These are phyloP conservation scores for Spiraea crenata DNA, from an alignment of 331 rosid species.

Conservation along the genomic window DNA sequence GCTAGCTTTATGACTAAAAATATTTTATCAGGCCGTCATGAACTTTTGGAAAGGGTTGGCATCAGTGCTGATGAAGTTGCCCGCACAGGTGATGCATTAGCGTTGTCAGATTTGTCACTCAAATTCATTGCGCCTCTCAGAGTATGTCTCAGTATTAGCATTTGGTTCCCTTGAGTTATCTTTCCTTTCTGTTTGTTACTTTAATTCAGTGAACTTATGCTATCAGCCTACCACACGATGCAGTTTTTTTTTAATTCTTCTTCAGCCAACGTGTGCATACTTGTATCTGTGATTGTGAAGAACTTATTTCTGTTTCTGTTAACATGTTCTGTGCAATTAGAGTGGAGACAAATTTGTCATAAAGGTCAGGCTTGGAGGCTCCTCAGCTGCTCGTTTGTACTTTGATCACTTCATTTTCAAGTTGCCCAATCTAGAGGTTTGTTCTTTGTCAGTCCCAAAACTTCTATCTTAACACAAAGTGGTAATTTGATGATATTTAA, in stretches of 20 bases:
- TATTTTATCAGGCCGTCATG: slow-evolving; percentile 68
- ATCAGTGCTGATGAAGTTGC: slow-evolving; percentile 65
- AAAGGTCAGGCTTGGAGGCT: slow-evolving; percentile 60
- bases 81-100: slow-evolving; percentile 64
- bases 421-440: slow-evolving; percentile 83
- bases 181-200: not conserved
- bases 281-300: not conserved
- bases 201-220: not conserved
- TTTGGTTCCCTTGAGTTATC: not conserved
- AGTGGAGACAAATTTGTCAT: slow-evolving; percentile 76
- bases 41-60: slow-evolving; percentile 62
- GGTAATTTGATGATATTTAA: slow-evolving; percentile 10
- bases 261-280: not conserved
- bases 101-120: slow-evolving; percentile 67
- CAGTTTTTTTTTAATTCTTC: not conserved
- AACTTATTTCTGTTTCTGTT: not conserved
- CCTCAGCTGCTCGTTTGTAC: slow-evolving; percentile 72
- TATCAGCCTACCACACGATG: not conserved
- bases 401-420: slow-evolving; percentile 68
- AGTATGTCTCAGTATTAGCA: slow-evolving; percentile 37
- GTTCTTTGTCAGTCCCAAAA: slow-evolving; percentile 5
- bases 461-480: slow-evolving; percentile 13
- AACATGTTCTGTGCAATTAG: slow-evolving; percentile 39
- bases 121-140: slow-evolving; percentile 82
- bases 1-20: not conserved